Evolutionary conservation across 2,329 filamentous ascomycete species (phyloP).

Genomic region (Cercospora nicotianae): DNA sequence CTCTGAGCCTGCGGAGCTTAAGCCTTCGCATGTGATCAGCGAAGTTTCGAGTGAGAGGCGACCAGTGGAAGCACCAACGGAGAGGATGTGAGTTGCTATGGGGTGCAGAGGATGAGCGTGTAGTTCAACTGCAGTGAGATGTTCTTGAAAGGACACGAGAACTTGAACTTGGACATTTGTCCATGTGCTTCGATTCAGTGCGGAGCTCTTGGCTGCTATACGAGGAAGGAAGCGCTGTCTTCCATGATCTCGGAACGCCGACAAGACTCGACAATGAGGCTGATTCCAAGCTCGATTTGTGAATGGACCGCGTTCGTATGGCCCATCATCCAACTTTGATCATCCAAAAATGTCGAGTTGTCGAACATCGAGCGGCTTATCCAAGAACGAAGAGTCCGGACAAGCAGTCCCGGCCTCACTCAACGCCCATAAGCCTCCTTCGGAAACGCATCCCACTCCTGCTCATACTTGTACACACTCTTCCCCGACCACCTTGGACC

Average conservation of each 20-base stretch:
- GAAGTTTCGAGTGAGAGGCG: background rate
- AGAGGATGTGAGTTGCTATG: background rate
- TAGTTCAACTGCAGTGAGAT: background rate
- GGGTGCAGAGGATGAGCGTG: background rate
- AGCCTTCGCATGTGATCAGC: background rate
- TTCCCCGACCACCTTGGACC: constrained; percentile 28
- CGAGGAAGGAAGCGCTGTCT: background rate
- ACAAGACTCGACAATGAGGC: background rate
- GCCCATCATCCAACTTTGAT: background rate
- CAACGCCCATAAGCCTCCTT: constrained; percentile 34
- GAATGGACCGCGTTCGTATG: background rate
- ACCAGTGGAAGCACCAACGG: background rate
- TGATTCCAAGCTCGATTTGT: background rate
- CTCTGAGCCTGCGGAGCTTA: background rate
- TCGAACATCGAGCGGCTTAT: background rate
- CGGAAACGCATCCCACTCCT: constrained; percentile 33
- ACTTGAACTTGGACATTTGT: background rate
- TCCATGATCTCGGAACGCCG: background rate
- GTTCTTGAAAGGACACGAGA: background rate
- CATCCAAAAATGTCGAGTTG: background rate
- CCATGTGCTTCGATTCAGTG: background rate
- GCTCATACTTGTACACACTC: constrained; percentile 31
- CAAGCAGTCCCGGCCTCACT: background rate
- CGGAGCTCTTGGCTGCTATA: background rate
- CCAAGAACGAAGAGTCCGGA: background rate